Conservation (phyloP, 2,329 filamentous ascomycete genomes). For the Paecilomyces niveus region DNA sequence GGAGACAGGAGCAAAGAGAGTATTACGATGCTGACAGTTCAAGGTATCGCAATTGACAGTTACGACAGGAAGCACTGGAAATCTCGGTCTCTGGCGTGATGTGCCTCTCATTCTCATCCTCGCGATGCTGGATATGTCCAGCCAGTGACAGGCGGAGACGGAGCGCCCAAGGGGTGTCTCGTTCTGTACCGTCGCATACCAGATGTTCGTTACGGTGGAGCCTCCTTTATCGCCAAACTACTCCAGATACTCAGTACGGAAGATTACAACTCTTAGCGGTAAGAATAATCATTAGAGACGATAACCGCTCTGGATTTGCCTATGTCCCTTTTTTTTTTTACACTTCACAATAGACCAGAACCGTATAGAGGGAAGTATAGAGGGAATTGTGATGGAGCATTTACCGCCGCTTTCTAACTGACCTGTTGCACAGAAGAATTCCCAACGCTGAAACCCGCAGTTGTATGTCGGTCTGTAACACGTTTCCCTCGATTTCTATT, state of each 20-base stretch:
- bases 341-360: no score
- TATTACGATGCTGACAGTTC: neutral
- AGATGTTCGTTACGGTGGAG: neutral
- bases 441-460: no score
- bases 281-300: no score
- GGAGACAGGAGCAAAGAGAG: neutral
- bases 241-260: no score
- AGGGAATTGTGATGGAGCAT: no score
- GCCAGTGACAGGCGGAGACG: neutral
- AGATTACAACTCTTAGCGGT: no score
- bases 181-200: neutral
- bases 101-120: neutral
- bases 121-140: neutral
- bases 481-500: neutral
- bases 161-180: neutral
- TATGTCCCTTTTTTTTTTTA: no score
- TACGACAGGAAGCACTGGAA: neutral
- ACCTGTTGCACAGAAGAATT: no score
- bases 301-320: no score
- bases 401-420: no score
- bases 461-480: no score
- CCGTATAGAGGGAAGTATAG: no score
- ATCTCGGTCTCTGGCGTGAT: neutral
- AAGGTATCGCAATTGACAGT: neutral
- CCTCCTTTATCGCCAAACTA: neutral